Evolutionary conservation across 1,284 basidiomycete species (phyloP).

Genomic region (Trametes polyzona): DNA sequence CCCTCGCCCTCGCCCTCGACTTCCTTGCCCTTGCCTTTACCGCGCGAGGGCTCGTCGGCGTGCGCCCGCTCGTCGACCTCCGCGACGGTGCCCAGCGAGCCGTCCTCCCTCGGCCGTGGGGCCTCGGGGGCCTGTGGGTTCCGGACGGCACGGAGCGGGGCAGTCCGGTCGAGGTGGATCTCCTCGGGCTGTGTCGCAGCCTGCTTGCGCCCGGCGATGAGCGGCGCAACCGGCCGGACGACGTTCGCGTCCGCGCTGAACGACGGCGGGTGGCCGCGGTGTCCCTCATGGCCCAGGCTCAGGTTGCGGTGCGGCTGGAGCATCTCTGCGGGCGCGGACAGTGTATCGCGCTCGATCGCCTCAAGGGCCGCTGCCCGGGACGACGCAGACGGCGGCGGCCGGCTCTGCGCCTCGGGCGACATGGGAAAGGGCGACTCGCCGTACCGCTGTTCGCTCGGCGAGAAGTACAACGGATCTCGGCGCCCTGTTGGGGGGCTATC

Average conservation of each 20-base stretch:
- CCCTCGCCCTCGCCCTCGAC: neutral
- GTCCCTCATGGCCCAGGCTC: conserved; percentile 31
- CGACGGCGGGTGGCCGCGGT: neutral
- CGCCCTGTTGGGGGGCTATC: conserved; percentile 25
- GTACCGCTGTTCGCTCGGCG: conserved; percentile 45
- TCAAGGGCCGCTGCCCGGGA: neutral
- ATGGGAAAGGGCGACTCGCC: conserved; percentile 42
- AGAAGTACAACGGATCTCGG: conserved; percentile 39
- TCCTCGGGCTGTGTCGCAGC: conserved; percentile 19
- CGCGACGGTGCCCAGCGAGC: conserved; percentile 24
- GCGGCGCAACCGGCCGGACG: neutral
- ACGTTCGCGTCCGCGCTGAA: neutral
- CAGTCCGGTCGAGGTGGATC: conserved; percentile 48
- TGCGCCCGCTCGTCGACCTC: conserved; percentile 31
- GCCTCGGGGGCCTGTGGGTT: conserved; percentile 16
- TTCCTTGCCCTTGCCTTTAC: conserved; percentile 19
- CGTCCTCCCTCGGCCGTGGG: conserved; percentile 12
- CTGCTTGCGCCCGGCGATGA: conserved; percentile 7
- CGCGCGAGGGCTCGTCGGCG: neutral
- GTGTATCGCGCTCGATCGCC: conserved; percentile 24
- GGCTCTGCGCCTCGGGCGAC: conserved; percentile 24
- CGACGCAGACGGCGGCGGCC: neutral
- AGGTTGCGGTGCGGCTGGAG: conserved; percentile 42
- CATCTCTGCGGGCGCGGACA: conserved; percentile 59
- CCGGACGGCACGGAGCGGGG: conserved; percentile 46